These are phyloP conservation scores for Recurvomyces mirabilis DNA, from an alignment of 495 filamentous ascomycete genomes.

Conservation along the genomic window DNA sequence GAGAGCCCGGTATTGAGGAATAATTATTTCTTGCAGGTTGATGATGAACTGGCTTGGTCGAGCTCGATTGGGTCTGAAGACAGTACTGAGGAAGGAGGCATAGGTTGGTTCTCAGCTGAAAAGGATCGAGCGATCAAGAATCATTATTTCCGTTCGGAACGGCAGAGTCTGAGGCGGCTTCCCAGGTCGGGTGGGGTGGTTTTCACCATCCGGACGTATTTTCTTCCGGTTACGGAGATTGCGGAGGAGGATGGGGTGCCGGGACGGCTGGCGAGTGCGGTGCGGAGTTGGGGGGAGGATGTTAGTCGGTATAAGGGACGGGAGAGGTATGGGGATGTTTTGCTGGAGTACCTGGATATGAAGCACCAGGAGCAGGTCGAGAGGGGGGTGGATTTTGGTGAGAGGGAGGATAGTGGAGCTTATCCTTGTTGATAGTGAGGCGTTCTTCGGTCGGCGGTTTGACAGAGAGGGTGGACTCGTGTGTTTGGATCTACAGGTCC, in stretches of 20 bases:
- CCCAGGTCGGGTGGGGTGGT: constrained; percentile 63
- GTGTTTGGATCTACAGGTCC: no score
- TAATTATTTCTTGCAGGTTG: constrained; percentile 36
- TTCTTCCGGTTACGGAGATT: constrained; percentile 32
- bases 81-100: constrained; percentile 26
- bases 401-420: constrained; percentile 25
- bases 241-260: constrained; percentile 32
- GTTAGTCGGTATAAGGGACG: constrained; percentile 75
- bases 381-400: constrained; percentile 36
- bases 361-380: constrained; percentile 69
- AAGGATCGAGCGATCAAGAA: constrained; percentile 64
- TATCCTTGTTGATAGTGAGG: constrained; percentile 22
- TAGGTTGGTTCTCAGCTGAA: constrained; percentile 66
- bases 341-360: constrained; percentile 72
- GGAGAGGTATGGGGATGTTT: constrained; percentile 64
- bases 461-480: no score
- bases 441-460: no score
- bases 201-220: constrained; percentile 35
- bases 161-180: constrained; percentile 64
- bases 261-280: constrained; percentile 29
- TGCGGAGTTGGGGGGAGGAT: constrained; percentile 76
- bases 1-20: constrained; percentile 31
- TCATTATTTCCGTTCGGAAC: constrained; percentile 70
- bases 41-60: constrained; percentile 41
- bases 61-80: constrained; percentile 68